Evolutionary conservation across 106 monocot genomes (phyloP), one percentile per base, ranked within the genome.

Genomic region (Dioscorea dumetorum): DNA sequence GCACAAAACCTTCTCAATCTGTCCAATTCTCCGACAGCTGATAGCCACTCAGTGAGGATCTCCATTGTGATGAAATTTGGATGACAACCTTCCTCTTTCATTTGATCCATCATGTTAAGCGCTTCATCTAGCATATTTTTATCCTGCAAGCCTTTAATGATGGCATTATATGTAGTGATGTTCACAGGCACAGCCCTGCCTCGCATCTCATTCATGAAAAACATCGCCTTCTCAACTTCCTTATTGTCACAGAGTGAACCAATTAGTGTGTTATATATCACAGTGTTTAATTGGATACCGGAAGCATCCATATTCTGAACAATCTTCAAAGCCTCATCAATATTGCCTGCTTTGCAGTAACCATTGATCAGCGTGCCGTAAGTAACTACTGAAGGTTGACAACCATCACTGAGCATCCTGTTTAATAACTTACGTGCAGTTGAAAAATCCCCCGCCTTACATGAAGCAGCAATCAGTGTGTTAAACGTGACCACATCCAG

Each of bases 311-410:
- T 88, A 49, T 59, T 70, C 49, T 57, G 48, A 18, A 95, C 84
- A 21, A 84, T 64, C 51, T 78, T 81, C 79, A 81, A 41, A 12
- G 86, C 91, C 33, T 82, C 80, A 10, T 83, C 77, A 54, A 76
- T 33, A 33, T 88, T 76, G 17, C 79, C 81, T 4, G 67, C 69
- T 71, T 74, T 79, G 57, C 91, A 95, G 56, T 67, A 86, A 24
- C 91, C 95, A 74, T 88, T 78, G 34, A 91, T 88, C 24, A 95
- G 71, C 12, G 85, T 73, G 3, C 95, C 95, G 33, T 83, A 95
- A 23, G 91, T 91, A 12, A 88, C 57, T 18, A 86, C 70, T 19
- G 84, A 83, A 70, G 83, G 88, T 60, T 62, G 28, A 68, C 65
- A 70, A 3, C 76, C 76, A 18, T 73, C 74, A 31, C 75, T 62